These are phyloP conservation scores for Phytophthora capsici DNA, from an alignment of 352 stramenopile species.

Conservation along the genomic window DNA sequence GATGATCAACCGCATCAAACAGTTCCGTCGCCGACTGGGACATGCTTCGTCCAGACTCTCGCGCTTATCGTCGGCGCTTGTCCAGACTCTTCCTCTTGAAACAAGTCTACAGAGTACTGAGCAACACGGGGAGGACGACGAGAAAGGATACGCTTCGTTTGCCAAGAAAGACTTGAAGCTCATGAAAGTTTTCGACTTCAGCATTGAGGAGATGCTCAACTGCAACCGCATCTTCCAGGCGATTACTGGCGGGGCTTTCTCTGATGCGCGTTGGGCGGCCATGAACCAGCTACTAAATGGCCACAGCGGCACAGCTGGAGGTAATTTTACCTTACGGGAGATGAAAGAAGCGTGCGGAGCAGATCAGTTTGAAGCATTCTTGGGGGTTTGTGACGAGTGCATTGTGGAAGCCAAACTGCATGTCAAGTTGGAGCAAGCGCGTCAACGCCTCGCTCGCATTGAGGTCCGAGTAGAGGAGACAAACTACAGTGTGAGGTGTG, in stretches of 20 bases:
- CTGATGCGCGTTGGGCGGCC: constrained; percentile 44
- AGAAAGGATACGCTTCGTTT: constrained; percentile 10
- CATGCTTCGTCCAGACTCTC: constrained; percentile 45
- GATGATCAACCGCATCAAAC: constrained; percentile 63
- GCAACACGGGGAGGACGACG: constrained; percentile 3
- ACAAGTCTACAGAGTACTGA: background rate
- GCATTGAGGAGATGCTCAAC: constrained; percentile 52
- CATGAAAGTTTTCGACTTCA: constrained; percentile 39
- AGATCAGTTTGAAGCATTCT: constrained; percentile 20
- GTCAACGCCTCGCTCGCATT: constrained; percentile 41
- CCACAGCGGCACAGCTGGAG: background rate
- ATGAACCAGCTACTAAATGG: constrained; percentile 30
- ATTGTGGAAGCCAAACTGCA: constrained; percentile 62
- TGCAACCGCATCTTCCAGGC: constrained; percentile 62
- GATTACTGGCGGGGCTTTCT: constrained; percentile 47
- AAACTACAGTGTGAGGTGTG: constrained; percentile 51
- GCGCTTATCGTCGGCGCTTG: constrained; percentile 21
- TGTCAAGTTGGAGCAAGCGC: constrained; percentile 39
- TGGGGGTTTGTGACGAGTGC: constrained; percentile 52
- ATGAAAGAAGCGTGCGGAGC: constrained; percentile 35
- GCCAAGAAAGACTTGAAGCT: constrained; percentile 45
- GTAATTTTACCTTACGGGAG: constrained; percentile 24
- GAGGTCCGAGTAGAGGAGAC: constrained; percentile 39
- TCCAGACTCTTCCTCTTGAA: constrained; percentile 20
- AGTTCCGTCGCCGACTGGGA: constrained; percentile 58